A percentile compares a stretch with the other conserved stretches of the same genome.
Conservation (phyloP, 179 eudicot species). For the Beta corolliflora region DNA sequence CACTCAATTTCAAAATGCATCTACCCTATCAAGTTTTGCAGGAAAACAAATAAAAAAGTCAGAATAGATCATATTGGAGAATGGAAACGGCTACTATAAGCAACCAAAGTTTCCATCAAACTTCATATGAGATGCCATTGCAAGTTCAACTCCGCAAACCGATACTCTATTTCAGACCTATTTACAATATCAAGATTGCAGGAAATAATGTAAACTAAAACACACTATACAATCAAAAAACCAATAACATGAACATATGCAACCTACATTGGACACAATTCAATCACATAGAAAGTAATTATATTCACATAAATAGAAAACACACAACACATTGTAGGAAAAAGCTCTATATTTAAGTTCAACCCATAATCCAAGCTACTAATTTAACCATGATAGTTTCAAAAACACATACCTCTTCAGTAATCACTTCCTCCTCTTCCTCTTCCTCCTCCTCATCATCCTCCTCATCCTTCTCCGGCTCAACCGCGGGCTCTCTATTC, state of each 20-base stretch:
- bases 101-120: not conserved
- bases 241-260: no score
- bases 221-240: not conserved
- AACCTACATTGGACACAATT: not conserved
- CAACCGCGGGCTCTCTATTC: conserved; percentile 62
- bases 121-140: not conserved
- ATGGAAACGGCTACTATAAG: not conserved
- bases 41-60: not conserved
- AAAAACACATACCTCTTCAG: conserved; percentile 65
- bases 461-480: conserved; percentile 37
- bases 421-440: conserved; percentile 63
- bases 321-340: not conserved
- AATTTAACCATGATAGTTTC: not conserved
- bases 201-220: not conserved
- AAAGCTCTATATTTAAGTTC: not conserved
- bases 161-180: not conserved
- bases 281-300: not conserved
- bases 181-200: not conserved
- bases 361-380: not conserved
- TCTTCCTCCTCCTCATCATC: conserved; percentile 69
- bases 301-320: not conserved
- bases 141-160: not conserved
- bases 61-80: not conserved
- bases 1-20: not conserved
- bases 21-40: not conserved